phyloP scores from a whole-genome alignment of 176 grass and related monocot genomes.

The Bothriochloa decipiens region DNA sequence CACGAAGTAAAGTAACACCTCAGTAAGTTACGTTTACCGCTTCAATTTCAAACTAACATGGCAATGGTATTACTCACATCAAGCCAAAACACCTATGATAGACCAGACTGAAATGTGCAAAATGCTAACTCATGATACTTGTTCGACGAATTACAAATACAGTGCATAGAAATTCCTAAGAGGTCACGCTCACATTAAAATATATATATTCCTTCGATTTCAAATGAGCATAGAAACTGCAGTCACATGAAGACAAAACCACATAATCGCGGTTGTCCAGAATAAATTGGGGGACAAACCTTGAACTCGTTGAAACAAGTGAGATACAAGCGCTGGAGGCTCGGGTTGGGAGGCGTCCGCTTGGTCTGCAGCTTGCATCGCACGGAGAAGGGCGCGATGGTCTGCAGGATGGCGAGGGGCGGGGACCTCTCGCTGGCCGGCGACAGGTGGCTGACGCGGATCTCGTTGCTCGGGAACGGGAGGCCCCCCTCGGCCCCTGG shows the following conservation, averaged over 20 bases:
- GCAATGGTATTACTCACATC: neutral
- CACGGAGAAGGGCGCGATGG: slow-evolving; percentile 81
- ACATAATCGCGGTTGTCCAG: neutral
- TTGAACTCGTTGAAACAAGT: slow-evolving; percentile 86
- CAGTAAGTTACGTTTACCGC: slow-evolving; percentile 7
- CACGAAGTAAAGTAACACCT: neutral
- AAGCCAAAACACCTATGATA: neutral
- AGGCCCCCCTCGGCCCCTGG: slow-evolving; percentile 32
- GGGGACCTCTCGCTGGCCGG: slow-evolving; percentile 77
- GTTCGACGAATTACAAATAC: neutral
- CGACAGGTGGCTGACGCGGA: slow-evolving; percentile 89
- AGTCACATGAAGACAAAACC: neutral
- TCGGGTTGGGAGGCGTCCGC: slow-evolving; percentile 47
- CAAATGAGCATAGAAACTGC: neutral
- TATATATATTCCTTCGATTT: slow-evolving; percentile 26
- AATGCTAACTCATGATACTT: neutral
- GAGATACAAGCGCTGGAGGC: slow-evolving; percentile 65
- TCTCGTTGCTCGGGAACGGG: slow-evolving; percentile 79
- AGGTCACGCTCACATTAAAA: neutral
- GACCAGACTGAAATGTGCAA: neutral
- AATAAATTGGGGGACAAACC: slow-evolving; percentile 39
- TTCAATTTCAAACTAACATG: slow-evolving; percentile 35
- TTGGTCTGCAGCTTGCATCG: slow-evolving; percentile 93
- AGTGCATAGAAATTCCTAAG: neutral
- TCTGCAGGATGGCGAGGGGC: slow-evolving; percentile 87